Base-by-base conservation (phyloP, 2,329 filamentous ascomycete species). In the Fusarium newnesense region DNA sequence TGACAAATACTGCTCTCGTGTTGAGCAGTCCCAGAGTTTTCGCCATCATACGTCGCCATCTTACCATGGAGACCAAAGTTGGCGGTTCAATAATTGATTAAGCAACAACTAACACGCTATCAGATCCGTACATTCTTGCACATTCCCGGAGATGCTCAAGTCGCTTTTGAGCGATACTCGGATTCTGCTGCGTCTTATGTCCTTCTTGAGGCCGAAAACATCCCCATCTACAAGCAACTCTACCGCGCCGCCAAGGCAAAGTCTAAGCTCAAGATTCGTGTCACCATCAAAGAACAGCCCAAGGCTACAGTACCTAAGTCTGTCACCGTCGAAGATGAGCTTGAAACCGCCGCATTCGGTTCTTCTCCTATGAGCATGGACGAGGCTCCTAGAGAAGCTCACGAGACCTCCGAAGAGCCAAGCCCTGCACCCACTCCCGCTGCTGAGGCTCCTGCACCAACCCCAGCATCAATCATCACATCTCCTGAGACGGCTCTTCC, bases 211-310 rank as follows among this genome's bases (percentile, higher is more conserved):
- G 86, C 90, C 70, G 87, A 87, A 80, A 97, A 97, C 79, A 84
- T 89, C 13, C 87, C 93, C 50, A 94, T 97, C 79, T 99, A 97
- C 88, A 98, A 98, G 87, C 96, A 98, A 81, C 92, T 99, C 46
- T 96, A 96, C 81, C 93, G 96, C 78, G 96, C 96, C 75, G 96
- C 96, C 73, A 99, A 98, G 87, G 96, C 96, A 42, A 99, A 99
- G 88, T 91, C 95, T 75, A 99, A 98, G 91, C 91, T 99, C 76
- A 95, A 96, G 83, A 89, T 99, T 67, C 94, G 91, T 75, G 92
- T 93, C 42, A 92, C 89, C 21, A 78, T 87, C 39, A 73, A 79
- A 12, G 82, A 76, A 54, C 54, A 57, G 60, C 43, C 57, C 52
- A 66, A 58, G 67, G 70, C 75, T 16, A 59, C 67, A 69, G 70